These are phyloP conservation scores for Periconia digitata DNA, from an alignment of 2,329 filamentous ascomycete species.

Conservation along the genomic window DNA sequence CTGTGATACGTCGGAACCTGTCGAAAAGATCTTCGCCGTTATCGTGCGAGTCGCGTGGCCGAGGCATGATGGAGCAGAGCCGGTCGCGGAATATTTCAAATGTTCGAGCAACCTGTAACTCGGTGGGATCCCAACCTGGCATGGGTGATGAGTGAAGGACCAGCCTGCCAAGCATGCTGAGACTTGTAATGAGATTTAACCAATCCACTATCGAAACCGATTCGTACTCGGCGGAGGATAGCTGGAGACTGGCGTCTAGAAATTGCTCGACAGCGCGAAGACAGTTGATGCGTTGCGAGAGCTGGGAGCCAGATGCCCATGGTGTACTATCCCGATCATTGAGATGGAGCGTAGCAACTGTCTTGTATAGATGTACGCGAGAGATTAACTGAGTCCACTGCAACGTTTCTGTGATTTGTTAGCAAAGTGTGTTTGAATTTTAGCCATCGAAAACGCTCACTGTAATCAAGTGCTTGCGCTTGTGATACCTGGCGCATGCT, in stretches of 20 bases:
- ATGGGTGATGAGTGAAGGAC: conserved; percentile 31
- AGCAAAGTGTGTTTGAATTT: conserved; percentile 5
- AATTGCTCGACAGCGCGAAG: conserved; percentile 38
- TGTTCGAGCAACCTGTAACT: conserved; percentile 34
- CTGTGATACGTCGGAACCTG: conserved; percentile 37
- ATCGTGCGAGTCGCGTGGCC: conserved; percentile 23
- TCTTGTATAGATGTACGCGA: conserved; percentile 31
- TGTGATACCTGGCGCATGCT: conserved; percentile 30
- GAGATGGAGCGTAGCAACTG: conserved; percentile 29
- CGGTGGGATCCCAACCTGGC: conserved; percentile 36
- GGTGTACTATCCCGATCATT: conserved; percentile 29
- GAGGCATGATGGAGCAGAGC: conserved; percentile 34
- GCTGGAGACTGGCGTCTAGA: conserved; percentile 33
- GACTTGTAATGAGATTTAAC: conserved; percentile 31
- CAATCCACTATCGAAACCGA: conserved; percentile 35
- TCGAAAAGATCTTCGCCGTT: conserved; percentile 34
- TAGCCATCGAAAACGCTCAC: conserved; percentile 17
- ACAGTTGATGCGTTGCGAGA: conserved; percentile 34
- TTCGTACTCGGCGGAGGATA: conserved; percentile 29
- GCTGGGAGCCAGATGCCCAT: conserved; percentile 39
- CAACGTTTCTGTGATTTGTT: conserved; percentile 26
- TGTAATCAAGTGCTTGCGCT: conserved; percentile 32
- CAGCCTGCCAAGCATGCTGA: conserved; percentile 34
- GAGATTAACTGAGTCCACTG: conserved; percentile 36
- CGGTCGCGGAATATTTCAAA: conserved; percentile 39